Evolutionary conservation across 2,329 filamentous ascomycete species (phyloP).

Genomic region (Helicocarpus griseus): DNA sequence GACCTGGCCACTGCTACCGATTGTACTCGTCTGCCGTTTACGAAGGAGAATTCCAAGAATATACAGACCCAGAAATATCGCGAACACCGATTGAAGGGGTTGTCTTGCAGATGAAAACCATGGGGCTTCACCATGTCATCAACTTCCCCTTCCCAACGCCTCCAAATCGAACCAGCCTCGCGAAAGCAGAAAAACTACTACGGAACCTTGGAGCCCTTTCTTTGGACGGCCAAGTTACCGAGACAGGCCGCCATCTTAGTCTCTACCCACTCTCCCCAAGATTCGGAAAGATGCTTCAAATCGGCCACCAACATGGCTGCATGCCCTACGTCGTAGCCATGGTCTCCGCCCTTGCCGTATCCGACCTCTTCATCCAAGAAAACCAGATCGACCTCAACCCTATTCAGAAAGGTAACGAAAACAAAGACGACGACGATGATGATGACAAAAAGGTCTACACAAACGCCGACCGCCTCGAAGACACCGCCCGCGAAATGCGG

Average conservation of each 20-base stretch:
- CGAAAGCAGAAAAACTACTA: constrained; percentile 76
- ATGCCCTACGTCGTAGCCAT: constrained; percentile 78
- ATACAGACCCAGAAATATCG: constrained; percentile 78
- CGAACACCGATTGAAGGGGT: constrained; percentile 88
- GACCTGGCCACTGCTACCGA: constrained; percentile 89
- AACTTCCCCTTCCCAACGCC: constrained; percentile 96
- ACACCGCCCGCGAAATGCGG: constrained; percentile 58
- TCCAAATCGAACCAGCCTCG: constrained; percentile 65
- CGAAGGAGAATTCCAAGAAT: constrained; percentile 74
- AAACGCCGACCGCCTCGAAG: constrained; percentile 60
- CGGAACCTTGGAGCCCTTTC: constrained; percentile 76
- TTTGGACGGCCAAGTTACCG: constrained; percentile 62
- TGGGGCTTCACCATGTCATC: constrained; percentile 80
- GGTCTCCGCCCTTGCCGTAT: constrained; percentile 78
- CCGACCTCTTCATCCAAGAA: constrained; percentile 78
- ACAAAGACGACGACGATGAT: constrained; percentile 28
- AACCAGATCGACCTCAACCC: constrained; percentile 59
- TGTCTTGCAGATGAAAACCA: constrained; percentile 86
- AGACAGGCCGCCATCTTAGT: constrained; percentile 70
- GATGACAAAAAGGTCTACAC: constrained; percentile 40
- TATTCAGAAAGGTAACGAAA: constrained; percentile 31
- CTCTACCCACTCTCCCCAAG: constrained; percentile 84
- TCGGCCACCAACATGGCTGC: constrained; percentile 74
- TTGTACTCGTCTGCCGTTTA: constrained; percentile 92
- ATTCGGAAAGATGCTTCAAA: constrained; percentile 82